phyloP scores from a whole-genome alignment of 2,329 filamentous ascomycete genomes.

The Monosporascus sp. region DNA sequence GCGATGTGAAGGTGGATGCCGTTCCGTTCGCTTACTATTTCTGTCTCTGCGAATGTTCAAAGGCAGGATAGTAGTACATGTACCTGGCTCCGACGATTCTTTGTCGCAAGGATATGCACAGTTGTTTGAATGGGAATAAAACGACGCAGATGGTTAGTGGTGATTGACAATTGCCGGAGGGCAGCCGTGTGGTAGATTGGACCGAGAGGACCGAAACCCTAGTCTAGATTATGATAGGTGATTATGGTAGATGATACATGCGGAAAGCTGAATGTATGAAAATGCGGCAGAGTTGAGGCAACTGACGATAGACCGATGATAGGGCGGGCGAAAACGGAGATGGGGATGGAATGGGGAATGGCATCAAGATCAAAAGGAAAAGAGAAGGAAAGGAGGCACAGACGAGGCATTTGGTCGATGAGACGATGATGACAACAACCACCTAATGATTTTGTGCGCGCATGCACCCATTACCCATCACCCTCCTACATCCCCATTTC shows the following conservation, averaged over 20 bases:
- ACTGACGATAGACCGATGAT: not conserved
- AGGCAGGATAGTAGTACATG: constrained; percentile 3
- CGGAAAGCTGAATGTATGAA: not conserved
- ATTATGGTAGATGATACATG: not conserved
- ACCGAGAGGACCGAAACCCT: not conserved
- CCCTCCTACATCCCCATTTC: not conserved
- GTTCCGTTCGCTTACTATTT: not conserved
- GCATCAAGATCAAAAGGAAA: not conserved
- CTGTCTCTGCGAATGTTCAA: not conserved
- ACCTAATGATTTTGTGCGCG: no score
- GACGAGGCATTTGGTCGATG: not conserved
- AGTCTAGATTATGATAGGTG: not conserved
- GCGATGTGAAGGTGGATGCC: not conserved
- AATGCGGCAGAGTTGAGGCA: not conserved
- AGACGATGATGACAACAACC: not conserved
- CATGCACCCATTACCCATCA: not conserved
- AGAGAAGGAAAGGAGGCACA: not conserved
- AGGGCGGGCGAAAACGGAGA: not conserved
- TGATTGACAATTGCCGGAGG: constrained; percentile 2
- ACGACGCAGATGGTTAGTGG: constrained; percentile 8
- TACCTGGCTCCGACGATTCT: constrained; percentile 16
- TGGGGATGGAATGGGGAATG: not conserved
- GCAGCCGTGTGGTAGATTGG: not conserved
- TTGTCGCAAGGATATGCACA: constrained; percentile 19
- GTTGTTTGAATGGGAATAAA: constrained; percentile 8